Conservation (phyloP, 2,329 filamentous ascomycete species). For the Ceratocystis cubensis region DNA sequence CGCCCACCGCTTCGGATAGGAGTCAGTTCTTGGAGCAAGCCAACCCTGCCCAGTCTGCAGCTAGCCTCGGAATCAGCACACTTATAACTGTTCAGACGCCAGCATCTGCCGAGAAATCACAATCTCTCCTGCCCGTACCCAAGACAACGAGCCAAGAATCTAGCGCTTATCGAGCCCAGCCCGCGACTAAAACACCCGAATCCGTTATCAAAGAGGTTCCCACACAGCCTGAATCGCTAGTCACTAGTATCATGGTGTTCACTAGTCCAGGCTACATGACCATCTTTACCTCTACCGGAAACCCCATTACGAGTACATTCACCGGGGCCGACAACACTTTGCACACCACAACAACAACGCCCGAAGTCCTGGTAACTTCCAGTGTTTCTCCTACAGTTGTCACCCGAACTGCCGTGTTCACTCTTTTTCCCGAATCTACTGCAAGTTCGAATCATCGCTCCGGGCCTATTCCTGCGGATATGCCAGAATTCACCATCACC, state of each 20-base stretch:
- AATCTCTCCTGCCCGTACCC: background rate
- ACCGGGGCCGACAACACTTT: background rate
- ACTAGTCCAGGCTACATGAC: background rate
- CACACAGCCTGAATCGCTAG: background rate
- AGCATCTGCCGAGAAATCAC: background rate
- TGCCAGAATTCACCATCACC: slow-evolving; percentile 9
- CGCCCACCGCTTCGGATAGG: background rate
- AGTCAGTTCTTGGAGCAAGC: background rate
- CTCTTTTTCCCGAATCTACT: background rate
- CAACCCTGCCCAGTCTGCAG: too few relatives aligned
- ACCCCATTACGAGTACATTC: background rate
- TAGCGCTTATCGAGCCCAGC: background rate
- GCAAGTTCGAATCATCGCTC: background rate
- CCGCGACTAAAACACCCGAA: background rate
- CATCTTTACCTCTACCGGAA: background rate
- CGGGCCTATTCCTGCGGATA: background rate
- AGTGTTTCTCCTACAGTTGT: background rate
- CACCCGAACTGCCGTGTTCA: slow-evolving; percentile 11
- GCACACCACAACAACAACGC: background rate
- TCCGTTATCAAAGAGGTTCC: background rate
- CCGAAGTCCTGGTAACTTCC: background rate
- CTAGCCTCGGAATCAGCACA: background rate
- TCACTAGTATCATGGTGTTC: background rate
- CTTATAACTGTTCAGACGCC: background rate
- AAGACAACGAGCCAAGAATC: background rate